Conservation (phyloP, 768 basidiomycete species). For the Amanita pseudoporphyria region DNA sequence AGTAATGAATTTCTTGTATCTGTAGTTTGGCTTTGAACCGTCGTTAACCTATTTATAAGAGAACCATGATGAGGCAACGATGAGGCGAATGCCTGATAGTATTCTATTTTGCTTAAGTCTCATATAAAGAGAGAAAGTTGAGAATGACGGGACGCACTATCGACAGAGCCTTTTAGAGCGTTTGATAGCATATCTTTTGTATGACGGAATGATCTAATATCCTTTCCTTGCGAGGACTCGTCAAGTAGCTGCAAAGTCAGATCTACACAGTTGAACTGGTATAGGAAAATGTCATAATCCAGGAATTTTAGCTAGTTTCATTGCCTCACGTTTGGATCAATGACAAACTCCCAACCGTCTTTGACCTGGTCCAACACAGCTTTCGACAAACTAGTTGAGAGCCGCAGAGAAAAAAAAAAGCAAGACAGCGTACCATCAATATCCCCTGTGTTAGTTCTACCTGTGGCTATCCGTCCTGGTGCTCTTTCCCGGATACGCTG, state of each 20-base stretch:
- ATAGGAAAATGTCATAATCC: constrained; percentile 7
- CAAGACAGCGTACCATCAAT: constrained; percentile 61
- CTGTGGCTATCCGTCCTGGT: constrained; percentile 43
- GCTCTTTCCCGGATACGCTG: constrained; percentile 60
- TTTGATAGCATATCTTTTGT: constrained; percentile 72
- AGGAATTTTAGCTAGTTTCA: neutral
- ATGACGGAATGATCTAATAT: constrained; percentile 65
- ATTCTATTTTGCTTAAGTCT: constrained; percentile 35
- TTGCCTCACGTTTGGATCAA: constrained; percentile 62
- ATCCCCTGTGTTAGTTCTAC: constrained; percentile 60
- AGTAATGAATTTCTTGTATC: constrained; percentile 61
- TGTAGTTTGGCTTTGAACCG: constrained; percentile 66
- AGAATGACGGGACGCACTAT: constrained; percentile 44
- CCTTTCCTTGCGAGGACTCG: constrained; percentile 59
- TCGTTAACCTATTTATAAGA: constrained; percentile 59
- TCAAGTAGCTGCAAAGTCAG: constrained; percentile 87
- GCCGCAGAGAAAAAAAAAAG: neutral
- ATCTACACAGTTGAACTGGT: constrained; percentile 88
- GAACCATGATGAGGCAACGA: constrained; percentile 85
- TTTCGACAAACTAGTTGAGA: constrained; percentile 18
- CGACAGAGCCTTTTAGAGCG: constrained; percentile 81
- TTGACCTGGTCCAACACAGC: constrained; percentile 80
- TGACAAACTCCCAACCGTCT: constrained; percentile 86
- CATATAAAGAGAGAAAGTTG: constrained; percentile 6
- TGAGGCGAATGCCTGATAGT: constrained; percentile 94